These are phyloP conservation scores for Kodamaea ohmeri DNA, from an alignment of 1,139 yeast genomes.

Conservation along the genomic window DNA sequence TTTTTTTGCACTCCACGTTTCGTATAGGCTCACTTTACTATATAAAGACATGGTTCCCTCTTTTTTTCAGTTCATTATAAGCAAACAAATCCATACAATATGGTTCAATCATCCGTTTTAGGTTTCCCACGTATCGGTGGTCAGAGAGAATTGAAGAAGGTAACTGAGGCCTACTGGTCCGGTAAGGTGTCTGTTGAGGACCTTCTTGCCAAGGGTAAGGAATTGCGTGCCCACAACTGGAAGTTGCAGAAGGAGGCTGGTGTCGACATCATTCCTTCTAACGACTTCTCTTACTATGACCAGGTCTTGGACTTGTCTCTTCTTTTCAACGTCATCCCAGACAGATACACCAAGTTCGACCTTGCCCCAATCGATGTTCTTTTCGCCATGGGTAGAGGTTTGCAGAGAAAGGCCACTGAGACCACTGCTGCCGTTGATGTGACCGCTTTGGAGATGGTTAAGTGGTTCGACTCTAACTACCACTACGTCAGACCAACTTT, in stretches of 20 bases:
- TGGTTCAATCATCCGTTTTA: slow-evolving; percentile 95
- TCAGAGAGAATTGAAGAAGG: slow-evolving; percentile 97
- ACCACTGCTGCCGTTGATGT: slow-evolving; percentile 90
- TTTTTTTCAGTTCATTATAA: not conserved
- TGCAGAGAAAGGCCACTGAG: slow-evolving; percentile 94
- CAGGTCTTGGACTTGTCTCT: slow-evolving; percentile 92
- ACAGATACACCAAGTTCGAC: slow-evolving; percentile 90
- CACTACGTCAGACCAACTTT: slow-evolving; percentile 99
- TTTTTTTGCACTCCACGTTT: slow-evolving; percentile 1
- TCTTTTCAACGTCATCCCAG: slow-evolving; percentile 93
- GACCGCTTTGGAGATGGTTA: slow-evolving; percentile 98
- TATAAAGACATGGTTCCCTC: slow-evolving; percentile 1
- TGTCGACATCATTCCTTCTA: slow-evolving; percentile 94
- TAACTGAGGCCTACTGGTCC: slow-evolving; percentile 98
- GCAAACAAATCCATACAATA: slow-evolving; percentile 22
- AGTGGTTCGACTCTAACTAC: slow-evolving; percentile 99
- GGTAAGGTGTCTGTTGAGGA: slow-evolving; percentile 89
- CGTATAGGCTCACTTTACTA: slow-evolving; percentile 6
- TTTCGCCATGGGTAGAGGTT: slow-evolving; percentile 99
- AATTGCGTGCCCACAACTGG: slow-evolving; percentile 96
- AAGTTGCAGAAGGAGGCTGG: slow-evolving; percentile 96
- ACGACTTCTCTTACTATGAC: slow-evolving; percentile 97
- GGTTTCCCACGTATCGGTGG: slow-evolving; percentile 99
- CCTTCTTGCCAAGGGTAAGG: slow-evolving; percentile 88
- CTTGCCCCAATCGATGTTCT: slow-evolving; percentile 87